phyloP scores from a whole-genome alignment of 2,329 filamentous ascomycete genomes.

The Fusarium praegraminearum region DNA sequence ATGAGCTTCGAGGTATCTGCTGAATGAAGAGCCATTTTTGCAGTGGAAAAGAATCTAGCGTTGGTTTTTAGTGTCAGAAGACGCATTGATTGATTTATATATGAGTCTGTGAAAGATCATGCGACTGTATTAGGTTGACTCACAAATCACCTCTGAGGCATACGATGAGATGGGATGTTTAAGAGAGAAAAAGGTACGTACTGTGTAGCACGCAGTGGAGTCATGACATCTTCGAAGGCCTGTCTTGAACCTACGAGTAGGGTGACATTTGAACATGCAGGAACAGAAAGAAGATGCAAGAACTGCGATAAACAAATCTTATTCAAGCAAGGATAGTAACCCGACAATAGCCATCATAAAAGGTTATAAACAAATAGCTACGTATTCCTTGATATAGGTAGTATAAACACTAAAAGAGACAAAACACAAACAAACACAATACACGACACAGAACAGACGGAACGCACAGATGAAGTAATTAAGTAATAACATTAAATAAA shows the following conservation, averaged over 20 bases:
- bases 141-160: slow-evolving; percentile 21
- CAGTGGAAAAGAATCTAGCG: slow-evolving; percentile 40
- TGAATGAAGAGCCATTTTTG: slow-evolving; percentile 61
- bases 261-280: slow-evolving; percentile 14
- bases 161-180: slow-evolving; percentile 33
- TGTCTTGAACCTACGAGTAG: not conserved
- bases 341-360: not conserved
- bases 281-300: not conserved
- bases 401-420: slow-evolving; percentile 7
- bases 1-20: slow-evolving; percentile 60
- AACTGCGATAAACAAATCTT: not conserved
- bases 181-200: slow-evolving; percentile 34
- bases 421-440: slow-evolving; percentile 8
- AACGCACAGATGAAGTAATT: slow-evolving; percentile 31
- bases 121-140: slow-evolving; percentile 25
- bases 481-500: slow-evolving; percentile 42
- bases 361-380: not conserved
- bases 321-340: not conserved
- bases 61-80: slow-evolving; percentile 16
- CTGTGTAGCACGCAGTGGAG: slow-evolving; percentile 26
- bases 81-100: slow-evolving; percentile 43
- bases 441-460: slow-evolving; percentile 22
- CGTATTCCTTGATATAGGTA: not conserved
- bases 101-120: slow-evolving; percentile 25
- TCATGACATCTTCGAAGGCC: slow-evolving; percentile 41